phyloP scores from a whole-genome alignment of 257 asterid genomes.

The Gentiana macrophylla region DNA sequence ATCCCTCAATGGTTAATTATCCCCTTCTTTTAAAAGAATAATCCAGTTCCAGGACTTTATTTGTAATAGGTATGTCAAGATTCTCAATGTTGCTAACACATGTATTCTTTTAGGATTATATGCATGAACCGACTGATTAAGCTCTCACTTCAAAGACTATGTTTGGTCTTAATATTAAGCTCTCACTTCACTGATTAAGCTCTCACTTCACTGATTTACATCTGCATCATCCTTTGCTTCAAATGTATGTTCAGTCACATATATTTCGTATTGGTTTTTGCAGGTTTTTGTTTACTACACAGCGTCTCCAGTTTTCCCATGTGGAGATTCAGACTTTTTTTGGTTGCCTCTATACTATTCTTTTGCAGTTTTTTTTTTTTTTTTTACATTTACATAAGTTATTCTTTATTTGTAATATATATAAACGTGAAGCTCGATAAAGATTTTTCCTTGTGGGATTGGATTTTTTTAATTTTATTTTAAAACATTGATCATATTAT shows the following conservation, averaged over 20 bases:
- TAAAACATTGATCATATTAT: no score
- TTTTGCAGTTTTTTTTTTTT: neutral
- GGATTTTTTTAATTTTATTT: neutral
- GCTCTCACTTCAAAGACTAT: neutral
- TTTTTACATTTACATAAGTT: neutral
- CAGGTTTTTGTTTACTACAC: conserved; percentile 1
- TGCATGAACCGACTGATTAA: neutral
- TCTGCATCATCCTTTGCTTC: no score
- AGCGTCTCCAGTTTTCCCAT: conserved; percentile 7
- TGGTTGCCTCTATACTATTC: neutral
- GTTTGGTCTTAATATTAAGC: neutral
- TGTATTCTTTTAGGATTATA: no score
- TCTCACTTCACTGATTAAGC: no score
- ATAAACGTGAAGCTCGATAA: conserved; percentile 1
- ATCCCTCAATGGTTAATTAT: no score
- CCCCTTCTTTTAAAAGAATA: no score
- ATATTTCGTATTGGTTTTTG: neutral
- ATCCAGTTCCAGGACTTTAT: neutral
- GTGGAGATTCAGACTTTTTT: conserved; percentile 1
- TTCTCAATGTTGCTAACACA: no score
- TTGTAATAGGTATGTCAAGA: neutral
- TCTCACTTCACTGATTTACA: no score
- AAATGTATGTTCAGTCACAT: neutral
- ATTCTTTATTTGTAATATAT: conserved; percentile 6
- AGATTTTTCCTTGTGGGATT: no score